Evolutionary conservation across 1,284 basidiomycete genomes (phyloP), one percentile per base, ranked within the genome.

Genomic region (Trametes pubescens): DNA sequence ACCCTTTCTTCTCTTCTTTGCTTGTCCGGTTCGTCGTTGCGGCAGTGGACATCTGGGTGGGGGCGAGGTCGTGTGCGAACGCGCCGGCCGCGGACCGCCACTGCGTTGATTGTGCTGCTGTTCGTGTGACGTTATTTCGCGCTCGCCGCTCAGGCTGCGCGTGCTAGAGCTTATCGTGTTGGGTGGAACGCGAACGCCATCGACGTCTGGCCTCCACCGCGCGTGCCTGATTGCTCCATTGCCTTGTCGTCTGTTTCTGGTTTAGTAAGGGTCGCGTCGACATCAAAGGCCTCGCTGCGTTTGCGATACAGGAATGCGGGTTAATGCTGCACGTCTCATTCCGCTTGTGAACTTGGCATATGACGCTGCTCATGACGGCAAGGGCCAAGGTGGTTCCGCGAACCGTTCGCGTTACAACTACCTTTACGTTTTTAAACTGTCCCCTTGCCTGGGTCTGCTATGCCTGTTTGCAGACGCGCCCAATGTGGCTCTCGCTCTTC

Each of bases 151-250:
- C 21, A 2, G 7, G 52, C 52, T 26, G 38, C 24, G 52, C 38
- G 38, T 21, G 37, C 13, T 21, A 54, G 11, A 29, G 29, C 32
- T 56, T 46, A 22, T 56, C 54, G 35, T 22, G 22, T 10, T 29
- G 21, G 9, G 44, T 24, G 54, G 32, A 40, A 21, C 18, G 32
- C 22, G 44, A 4, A 46, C 43, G 54, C 54, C 32, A 47, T 56
- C 10, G 43, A 46, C 32, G 32, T 35, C 14, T 35, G 13, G 13
- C 3, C 26, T 46, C 22, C 24, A 29, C 53, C 13, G 29, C 24
- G 40, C 40, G 54, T 56, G 54, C 54, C 54, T 56, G 54, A 47
- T 46, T 35, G 26, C 40, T 34, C 53, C 43, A 5, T 34, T 29
- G 16, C 35, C n/a, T 51, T 29, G n/a, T 24, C 49, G n/a, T 32